These are phyloP conservation scores for Alternaria arbusti DNA, from an alignment of 2,329 filamentous ascomycete genomes.

Conservation along the genomic window DNA sequence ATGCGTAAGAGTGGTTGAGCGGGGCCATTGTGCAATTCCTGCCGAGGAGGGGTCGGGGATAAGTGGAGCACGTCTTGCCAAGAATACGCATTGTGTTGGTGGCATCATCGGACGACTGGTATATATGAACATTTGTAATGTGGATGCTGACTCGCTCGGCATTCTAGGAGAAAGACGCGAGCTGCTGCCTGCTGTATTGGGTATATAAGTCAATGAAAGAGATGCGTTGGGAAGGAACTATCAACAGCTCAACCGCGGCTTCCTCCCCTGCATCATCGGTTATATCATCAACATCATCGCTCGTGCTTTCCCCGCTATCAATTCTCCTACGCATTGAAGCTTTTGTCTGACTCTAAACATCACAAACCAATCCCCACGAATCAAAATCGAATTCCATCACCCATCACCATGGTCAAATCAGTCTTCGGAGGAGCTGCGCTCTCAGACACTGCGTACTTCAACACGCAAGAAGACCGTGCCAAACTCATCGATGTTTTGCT, in stretches of 20 bases:
- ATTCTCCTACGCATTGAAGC: background rate
- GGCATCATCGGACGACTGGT: background rate
- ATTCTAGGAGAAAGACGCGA: background rate
- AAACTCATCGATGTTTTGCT: slow-evolving; percentile 41
- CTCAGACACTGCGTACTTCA: slow-evolving; percentile 21
- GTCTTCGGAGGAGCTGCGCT: slow-evolving; percentile 46
- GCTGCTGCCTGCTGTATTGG: background rate
- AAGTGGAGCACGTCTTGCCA: background rate
- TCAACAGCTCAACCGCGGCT: background rate
- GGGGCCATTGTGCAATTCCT: background rate
- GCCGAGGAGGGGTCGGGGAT: background rate
- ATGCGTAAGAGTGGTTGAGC: background rate
- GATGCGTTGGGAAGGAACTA: background rate
- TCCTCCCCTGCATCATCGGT: background rate
- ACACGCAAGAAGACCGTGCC: slow-evolving; percentile 12
- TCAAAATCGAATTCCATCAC: background rate
- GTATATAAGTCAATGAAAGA: slow-evolving; percentile 1
- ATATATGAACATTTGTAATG: background rate
- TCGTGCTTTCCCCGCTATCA: background rate
- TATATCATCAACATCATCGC: background rate
- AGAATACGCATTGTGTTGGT: background rate
- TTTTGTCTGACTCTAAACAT: background rate
- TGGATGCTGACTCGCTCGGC: background rate
- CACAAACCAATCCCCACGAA: background rate
- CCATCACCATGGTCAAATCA: slow-evolving; percentile 40